Evolutionary conservation across 208 protist species (phyloP).

Genomic region (Acanthamoeba quina): DNA sequence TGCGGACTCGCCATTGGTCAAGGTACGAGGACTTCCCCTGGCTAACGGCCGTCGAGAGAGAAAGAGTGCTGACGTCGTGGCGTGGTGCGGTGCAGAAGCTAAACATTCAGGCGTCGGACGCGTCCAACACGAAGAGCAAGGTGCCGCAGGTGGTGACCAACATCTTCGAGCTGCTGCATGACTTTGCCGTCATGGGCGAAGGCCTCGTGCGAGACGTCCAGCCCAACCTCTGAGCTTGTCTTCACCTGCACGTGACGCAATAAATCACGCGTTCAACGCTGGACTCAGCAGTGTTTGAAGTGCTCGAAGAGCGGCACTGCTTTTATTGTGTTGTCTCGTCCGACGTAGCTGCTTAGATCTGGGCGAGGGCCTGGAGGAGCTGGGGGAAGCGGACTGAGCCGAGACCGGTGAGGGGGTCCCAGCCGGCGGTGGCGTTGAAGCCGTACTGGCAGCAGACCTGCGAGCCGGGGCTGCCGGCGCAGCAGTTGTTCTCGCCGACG

Average conservation of each 20-base stretch:
- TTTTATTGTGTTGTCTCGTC: too few species aligned
- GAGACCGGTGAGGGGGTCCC: slow-evolving; percentile 79
- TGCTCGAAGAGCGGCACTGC: too few species aligned
- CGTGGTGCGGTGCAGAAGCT: background rate
- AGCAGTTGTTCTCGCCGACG: slow-evolving; percentile 81
- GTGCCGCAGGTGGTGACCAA: slow-evolving; percentile 34
- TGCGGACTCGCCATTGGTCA: background rate
- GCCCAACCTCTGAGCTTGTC: background rate
- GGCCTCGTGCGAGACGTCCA: slow-evolving; percentile 31
- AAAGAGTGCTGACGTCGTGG: too few species aligned
- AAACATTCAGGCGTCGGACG: background rate
- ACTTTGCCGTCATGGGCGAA: background rate
- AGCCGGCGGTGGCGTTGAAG: slow-evolving; percentile 77
- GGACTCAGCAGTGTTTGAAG: too few species aligned
- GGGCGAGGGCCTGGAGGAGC: background rate
- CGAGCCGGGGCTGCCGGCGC: slow-evolving; percentile 50
- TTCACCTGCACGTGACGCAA: too few species aligned
- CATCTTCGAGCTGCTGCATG: slow-evolving; percentile 39
- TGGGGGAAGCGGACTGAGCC: slow-evolving; percentile 72
- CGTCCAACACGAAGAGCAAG: background rate
- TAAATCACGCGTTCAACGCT: too few species aligned
- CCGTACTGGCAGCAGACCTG: slow-evolving; percentile 75
- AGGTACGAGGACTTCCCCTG: background rate
- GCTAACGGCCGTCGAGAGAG: background rate
- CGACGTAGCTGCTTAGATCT: background rate